Percentiles rank a stretch among this genome's conserved stretches.
phyloP scores from a whole-genome alignment of 768 basidiomycete genomes.

The Pleurotus djamor region DNA sequence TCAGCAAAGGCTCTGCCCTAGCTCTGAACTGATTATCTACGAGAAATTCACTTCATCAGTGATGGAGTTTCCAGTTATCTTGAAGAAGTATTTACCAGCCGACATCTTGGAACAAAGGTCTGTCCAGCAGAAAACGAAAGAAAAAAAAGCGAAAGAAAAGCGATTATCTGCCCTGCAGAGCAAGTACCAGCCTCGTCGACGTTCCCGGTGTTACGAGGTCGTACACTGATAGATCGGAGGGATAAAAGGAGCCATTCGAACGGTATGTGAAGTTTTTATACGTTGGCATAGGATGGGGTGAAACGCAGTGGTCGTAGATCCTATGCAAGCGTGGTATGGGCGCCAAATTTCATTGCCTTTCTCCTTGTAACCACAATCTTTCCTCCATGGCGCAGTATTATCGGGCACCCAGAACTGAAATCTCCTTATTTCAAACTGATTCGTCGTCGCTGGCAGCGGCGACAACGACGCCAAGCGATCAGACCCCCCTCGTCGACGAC shows the following conservation, averaged over 20 bases:
- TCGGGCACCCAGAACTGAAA: not conserved
- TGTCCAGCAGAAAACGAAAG: constrained; percentile 17
- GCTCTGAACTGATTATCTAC: constrained; percentile 20
- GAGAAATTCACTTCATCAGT: constrained; percentile 2
- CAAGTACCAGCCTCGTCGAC: not conserved
- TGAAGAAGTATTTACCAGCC: too few species aligned
- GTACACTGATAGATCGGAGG: not conserved
- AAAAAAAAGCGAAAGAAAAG: not conserved
- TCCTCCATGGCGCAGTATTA: constrained; percentile 6
- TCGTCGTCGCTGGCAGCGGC: too few species aligned
- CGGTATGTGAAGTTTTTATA: not conserved
- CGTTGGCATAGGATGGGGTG: not conserved
- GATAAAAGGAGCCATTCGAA: not conserved
- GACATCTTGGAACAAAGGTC: constrained; percentile 11
- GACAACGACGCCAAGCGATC: not conserved
- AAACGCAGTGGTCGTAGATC: not conserved
- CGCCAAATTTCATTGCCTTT: not conserved
- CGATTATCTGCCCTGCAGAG: constrained; percentile 16
- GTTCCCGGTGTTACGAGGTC: too few species aligned
- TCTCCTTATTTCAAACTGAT: not conserved
- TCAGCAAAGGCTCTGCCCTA: constrained; percentile 24
- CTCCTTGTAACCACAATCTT: constrained; percentile 4
- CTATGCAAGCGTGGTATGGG: not conserved
- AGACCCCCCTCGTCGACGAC: not conserved
- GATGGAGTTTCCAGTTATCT: too few species aligned